A percentile compares a stretch with the other conserved stretches of the same genome.
Conservation (phyloP, 2,329 filamentous ascomycete genomes). For the Pleochaeta shiraiana region DNA sequence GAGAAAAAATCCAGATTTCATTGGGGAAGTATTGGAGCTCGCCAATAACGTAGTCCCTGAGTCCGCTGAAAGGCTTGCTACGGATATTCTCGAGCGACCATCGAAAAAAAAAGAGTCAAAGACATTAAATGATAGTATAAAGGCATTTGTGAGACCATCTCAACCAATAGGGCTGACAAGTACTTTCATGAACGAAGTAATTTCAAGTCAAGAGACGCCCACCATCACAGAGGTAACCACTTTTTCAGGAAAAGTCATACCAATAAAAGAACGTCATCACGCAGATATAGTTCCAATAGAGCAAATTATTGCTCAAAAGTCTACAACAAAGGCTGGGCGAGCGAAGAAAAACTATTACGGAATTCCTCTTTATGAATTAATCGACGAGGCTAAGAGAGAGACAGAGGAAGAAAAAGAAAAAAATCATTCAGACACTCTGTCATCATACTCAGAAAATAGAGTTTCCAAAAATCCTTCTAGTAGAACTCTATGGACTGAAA, state of each 20-base stretch:
- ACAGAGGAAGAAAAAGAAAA: constrained; percentile 18
- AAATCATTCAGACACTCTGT: constrained; percentile 20
- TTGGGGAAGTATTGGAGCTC: neutral
- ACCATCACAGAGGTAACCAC: constrained; percentile 13
- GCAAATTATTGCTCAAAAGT: constrained; percentile 43
- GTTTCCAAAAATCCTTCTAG: constrained; percentile 12
- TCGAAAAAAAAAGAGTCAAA: constrained; percentile 5
- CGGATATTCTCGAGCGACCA: constrained; percentile 6
- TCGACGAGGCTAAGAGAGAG: constrained; percentile 44
- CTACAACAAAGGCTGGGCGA: constrained; percentile 40
- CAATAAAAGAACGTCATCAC: constrained; percentile 31
- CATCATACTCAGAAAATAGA: constrained; percentile 22
- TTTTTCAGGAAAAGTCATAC: constrained; percentile 28
- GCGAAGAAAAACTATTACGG: constrained; percentile 71
- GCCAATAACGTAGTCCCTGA: neutral
- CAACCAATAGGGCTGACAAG: neutral
- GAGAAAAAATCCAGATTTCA: constrained; percentile 17
- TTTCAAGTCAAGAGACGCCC: constrained; percentile 8
- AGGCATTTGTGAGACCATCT: neutral
- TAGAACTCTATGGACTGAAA: constrained; percentile 67
- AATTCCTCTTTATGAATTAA: constrained; percentile 68
- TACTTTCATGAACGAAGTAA: neutral
- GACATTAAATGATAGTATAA: neutral
- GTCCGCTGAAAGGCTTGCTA: constrained; percentile 3
- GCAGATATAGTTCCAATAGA: constrained; percentile 34